A percentile compares a stretch with the other conserved stretches of the same genome.
Evolutionary conservation across 371 early-diverging fungal genomes (phyloP).

Genomic region (Apophysomyces variabilis): DNA sequence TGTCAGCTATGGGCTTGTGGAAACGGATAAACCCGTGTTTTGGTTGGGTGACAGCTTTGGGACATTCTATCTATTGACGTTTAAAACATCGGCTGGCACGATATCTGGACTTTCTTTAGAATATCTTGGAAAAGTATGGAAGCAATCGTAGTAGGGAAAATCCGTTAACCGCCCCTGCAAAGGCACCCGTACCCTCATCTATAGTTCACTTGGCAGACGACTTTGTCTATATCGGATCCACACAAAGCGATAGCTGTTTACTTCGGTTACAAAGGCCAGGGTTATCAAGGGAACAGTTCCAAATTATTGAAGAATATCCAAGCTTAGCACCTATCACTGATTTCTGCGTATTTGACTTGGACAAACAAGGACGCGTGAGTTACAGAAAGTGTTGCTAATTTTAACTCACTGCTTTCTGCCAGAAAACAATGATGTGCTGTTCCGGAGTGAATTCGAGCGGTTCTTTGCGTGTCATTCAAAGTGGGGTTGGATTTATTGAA

Average conservation of each 20-base stretch:
- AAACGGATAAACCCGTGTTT: conserved; percentile 54
- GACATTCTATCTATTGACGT: conserved; percentile 18
- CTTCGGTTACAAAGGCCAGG: conserved; percentile 46
- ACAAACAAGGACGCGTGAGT: conserved; percentile 73
- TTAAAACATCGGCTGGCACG: conserved; percentile 9
- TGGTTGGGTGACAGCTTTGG: conserved; percentile 70
- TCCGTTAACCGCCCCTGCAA: conserved; percentile 4
- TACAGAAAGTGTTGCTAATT: neutral
- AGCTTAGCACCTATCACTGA: conserved; percentile 89
- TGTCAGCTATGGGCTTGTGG: conserved; percentile 45
- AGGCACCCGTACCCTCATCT: conserved; percentile 58
- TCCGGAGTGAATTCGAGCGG: conserved; percentile 80
- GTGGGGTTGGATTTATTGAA: conserved; percentile 86
- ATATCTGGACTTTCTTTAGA: conserved; percentile 10
- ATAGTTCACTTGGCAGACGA: conserved; percentile 71
- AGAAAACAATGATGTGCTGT: conserved; percentile 87
- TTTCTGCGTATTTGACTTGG: conserved; percentile 83
- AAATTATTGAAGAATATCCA: conserved; percentile 65
- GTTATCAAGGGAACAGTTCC: conserved; percentile 41
- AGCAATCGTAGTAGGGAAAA: neutral
- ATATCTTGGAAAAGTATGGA: conserved; percentile 11
- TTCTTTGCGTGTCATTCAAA: conserved; percentile 79
- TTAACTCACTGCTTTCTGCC: neutral
- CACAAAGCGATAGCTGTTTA: conserved; percentile 83
- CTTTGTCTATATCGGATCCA: conserved; percentile 80